A percentile compares a stretch with the other conserved stretches of the same genome.
Evolutionary conservation across 192 early-diverging fungal genomes (phyloP).

Genomic region (Phycomyces blakesleeanus): DNA sequence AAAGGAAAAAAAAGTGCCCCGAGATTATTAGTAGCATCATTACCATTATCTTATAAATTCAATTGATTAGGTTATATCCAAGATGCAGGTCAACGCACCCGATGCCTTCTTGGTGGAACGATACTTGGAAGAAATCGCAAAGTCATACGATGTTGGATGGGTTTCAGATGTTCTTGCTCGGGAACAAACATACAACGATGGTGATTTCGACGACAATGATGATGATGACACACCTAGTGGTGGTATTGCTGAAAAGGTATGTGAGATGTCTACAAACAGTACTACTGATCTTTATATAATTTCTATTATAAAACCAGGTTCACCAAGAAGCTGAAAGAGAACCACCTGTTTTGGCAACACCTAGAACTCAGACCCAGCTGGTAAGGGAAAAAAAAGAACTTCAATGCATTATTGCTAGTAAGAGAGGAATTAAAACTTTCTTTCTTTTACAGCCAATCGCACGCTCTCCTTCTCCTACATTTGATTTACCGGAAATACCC

Average conservation of each 20-base stretch:
- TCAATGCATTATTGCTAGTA: background rate
- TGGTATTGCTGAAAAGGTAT: slow-evolving; percentile 13
- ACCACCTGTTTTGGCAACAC: no score
- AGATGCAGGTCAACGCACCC: slow-evolving; percentile 76
- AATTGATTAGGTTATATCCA: slow-evolving; percentile 66
- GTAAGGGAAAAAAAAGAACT: background rate
- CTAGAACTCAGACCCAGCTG: no score
- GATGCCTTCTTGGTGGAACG: slow-evolving; percentile 73
- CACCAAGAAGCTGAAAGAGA: no score
- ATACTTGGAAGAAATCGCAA: slow-evolving; percentile 89
- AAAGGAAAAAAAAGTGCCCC: no score
- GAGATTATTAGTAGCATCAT: no score
- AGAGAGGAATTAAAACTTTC: background rate
- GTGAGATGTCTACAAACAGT: background rate
- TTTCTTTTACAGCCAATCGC: background rate
- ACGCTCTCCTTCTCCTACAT: background rate
- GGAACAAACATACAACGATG: slow-evolving; percentile 28
- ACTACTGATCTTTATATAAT: background rate
- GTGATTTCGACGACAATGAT: slow-evolving; percentile 23
- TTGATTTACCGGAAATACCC: slow-evolving; percentile 26
- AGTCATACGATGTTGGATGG: slow-evolving; percentile 73
- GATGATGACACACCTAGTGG: slow-evolving; percentile 8
- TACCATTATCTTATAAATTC: background rate
- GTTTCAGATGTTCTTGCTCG: slow-evolving; percentile 46
- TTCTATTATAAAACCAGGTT: no score